Conservation (phyloP, 805 yeast genomes). For the Jamesozyma lodderae region DNA sequence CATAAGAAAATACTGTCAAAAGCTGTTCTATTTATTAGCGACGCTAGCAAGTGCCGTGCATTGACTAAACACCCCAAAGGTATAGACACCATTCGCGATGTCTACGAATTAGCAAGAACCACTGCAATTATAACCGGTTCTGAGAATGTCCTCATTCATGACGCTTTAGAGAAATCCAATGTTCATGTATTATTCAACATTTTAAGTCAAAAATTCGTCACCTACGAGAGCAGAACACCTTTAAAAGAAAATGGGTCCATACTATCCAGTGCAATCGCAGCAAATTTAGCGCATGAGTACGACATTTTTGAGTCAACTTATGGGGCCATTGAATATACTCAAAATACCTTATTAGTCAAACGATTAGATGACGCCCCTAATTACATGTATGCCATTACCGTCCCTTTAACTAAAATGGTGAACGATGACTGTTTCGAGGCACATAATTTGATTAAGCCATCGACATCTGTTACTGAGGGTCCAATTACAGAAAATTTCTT, state of each 20-base stretch:
- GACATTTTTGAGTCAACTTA: conserved; percentile 42
- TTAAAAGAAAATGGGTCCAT: too few species aligned
- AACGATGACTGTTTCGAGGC: conserved; percentile 27
- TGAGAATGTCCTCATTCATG: background rate
- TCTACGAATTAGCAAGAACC: background rate
- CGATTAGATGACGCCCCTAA: conserved; percentile 79
- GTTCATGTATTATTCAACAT: background rate
- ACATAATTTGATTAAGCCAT: conserved; percentile 8
- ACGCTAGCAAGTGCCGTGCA: too few species aligned
- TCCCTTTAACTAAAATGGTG: conserved; percentile 30
- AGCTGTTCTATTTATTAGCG: too few species aligned
- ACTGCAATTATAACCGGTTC: background rate
- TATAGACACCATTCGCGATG: background rate
- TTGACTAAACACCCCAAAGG: too few species aligned
- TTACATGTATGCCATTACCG: conserved; percentile 40
- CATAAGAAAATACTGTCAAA: too few species aligned
- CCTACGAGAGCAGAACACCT: too few species aligned
- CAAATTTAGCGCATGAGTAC: conserved; percentile 54
- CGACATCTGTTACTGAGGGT: background rate
- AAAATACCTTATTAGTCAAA: conserved; percentile 48
- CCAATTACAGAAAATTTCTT: conserved; percentile 28
- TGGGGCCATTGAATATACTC: conserved; percentile 56
- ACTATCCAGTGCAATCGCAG: conserved; percentile 67
- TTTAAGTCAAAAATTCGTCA: background rate
- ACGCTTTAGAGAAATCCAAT: background rate